Evolutionary conservation across 148 eudicot species (phyloP).

Genomic region (Diospyros kaki): DNA sequence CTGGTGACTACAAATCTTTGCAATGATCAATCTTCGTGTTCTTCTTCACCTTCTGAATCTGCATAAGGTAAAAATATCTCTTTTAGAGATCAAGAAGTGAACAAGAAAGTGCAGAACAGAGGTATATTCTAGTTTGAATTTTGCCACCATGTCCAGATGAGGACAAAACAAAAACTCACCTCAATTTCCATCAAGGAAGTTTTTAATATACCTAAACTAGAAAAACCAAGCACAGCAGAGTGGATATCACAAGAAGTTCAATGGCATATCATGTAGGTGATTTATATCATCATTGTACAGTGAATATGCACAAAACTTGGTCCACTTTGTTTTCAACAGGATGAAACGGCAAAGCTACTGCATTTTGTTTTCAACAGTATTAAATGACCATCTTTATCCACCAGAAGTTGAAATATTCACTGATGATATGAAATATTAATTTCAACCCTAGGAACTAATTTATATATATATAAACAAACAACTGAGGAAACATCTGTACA

Average conservation of each 20-base stretch:
- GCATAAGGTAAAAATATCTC: conserved; percentile 18
- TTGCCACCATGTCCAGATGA: not conserved
- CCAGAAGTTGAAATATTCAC: too few relatives aligned
- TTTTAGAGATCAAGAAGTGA: not conserved
- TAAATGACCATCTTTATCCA: too few relatives aligned
- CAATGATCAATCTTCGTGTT: conserved; percentile 69
- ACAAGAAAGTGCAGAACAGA: not conserved
- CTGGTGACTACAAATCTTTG: not conserved
- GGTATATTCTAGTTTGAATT: not conserved
- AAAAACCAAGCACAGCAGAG: too few relatives aligned
- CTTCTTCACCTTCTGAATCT: conserved; percentile 80
- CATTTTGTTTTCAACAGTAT: too few relatives aligned
- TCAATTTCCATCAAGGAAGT: not conserved
- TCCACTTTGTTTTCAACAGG: not conserved
- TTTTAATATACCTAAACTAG: too few relatives aligned
- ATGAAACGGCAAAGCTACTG: not conserved
- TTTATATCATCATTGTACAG: too few relatives aligned
- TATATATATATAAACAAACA: too few relatives aligned
- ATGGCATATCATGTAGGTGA: too few relatives aligned
- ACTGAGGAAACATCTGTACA: too few relatives aligned
- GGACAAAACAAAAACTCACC: not conserved
- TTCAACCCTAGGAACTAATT: too few relatives aligned
- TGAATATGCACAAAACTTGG: not conserved
- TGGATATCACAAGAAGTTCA: too few relatives aligned
- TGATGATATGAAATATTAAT: too few relatives aligned